Percentiles rank a stretch among this genome's conserved stretches.
Evolutionary conservation across 2,329 filamentous ascomycete species (phyloP).

Genomic region (Drechmeria coniospora): DNA sequence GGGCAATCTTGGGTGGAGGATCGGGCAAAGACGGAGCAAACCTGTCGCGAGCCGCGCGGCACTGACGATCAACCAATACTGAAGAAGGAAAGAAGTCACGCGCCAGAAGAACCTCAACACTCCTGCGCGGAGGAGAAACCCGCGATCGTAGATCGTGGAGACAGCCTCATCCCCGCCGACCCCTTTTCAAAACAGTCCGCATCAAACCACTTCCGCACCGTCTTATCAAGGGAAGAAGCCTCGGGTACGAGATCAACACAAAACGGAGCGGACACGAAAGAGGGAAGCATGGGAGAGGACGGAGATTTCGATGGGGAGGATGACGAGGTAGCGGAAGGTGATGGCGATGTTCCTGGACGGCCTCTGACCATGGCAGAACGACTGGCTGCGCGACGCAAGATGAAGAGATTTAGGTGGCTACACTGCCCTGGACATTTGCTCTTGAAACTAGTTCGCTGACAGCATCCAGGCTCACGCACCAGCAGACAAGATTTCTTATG

Average conservation of each 20-base stretch:
- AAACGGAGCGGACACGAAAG: constrained; percentile 21
- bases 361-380: constrained; percentile 41
- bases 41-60: too few relatives aligned
- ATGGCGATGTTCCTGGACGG: constrained; percentile 15
- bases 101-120: too few relatives aligned
- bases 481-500: constrained; percentile 95
- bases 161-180: background rate
- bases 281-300: constrained; percentile 26
- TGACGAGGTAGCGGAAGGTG: constrained; percentile 37
- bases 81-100: too few relatives aligned
- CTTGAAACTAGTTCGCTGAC: constrained; percentile 17
- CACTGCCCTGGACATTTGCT: background rate
- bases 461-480: constrained; percentile 62
- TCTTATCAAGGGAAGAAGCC: constrained; percentile 6
- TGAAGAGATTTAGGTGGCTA: constrained; percentile 62
- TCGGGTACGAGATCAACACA: constrained; percentile 18
- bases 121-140: background rate
- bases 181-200: constrained; percentile 1
- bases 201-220: constrained; percentile 2
- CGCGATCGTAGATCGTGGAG: background rate
- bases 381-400: constrained; percentile 43
- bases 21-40: constrained; percentile 1
- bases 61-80: too few relatives aligned
- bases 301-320: constrained; percentile 39
- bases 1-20: background rate